Conservation (phyloP, 805 yeast species). For the Kregervanrija delftensis region DNA sequence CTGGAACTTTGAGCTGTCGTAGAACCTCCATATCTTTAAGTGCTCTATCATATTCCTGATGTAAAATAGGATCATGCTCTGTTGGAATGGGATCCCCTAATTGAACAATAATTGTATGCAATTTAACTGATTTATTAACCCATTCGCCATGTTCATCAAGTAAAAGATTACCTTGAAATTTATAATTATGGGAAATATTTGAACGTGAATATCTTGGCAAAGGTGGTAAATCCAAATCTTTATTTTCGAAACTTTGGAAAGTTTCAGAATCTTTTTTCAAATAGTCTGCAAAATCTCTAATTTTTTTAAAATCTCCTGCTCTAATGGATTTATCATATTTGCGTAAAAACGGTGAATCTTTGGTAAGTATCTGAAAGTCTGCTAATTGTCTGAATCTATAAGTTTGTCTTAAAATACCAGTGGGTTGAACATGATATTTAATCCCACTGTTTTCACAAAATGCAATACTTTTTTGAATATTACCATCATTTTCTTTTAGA, state of each 20-base stretch:
- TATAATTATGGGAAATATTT: constrained; percentile 70
- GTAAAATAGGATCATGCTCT: constrained; percentile 43
- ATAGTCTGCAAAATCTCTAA: constrained; percentile 32
- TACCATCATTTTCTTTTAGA: constrained; percentile 33
- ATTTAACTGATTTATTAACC: constrained; percentile 38
- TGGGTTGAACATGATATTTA: constrained; percentile 45
- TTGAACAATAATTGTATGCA: constrained; percentile 47
- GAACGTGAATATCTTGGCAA: constrained; percentile 79
- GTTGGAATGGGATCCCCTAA: constrained; percentile 43
- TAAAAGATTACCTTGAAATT: constrained; percentile 66
- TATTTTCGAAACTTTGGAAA: constrained; percentile 14
- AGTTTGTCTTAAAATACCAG: constrained; percentile 60
- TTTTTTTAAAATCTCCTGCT: constrained; percentile 33
- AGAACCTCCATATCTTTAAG: constrained; percentile 29
- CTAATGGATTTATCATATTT: constrained; percentile 35
- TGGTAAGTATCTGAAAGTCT: constrained; percentile 74
- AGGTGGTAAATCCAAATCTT: constrained; percentile 63
- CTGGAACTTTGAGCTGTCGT: constrained; percentile 13
- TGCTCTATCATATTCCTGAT: constrained; percentile 34
- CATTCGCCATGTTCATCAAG: constrained; percentile 51
- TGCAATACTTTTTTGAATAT: constrained; percentile 36
- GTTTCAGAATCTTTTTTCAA: constrained; percentile 12
- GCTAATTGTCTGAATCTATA: constrained; percentile 79
- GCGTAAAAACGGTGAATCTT: constrained; percentile 43
- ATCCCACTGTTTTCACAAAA: constrained; percentile 27